Evolutionary conservation across 2,329 filamentous ascomycete species (phyloP).

Genomic region (Aspergillus sp.): DNA sequence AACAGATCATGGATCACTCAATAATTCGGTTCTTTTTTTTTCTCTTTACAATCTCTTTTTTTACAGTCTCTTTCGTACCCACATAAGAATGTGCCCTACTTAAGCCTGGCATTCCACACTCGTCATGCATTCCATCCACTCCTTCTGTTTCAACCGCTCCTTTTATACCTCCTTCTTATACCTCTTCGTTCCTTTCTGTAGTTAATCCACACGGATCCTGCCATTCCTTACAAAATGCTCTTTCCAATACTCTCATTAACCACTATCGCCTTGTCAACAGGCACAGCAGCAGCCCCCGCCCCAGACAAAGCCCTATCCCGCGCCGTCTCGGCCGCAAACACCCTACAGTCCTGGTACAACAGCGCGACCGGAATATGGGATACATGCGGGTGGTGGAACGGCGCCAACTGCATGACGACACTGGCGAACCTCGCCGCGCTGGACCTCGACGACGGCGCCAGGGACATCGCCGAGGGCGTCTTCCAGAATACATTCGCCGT

Average conservation of each 20-base stretch:
- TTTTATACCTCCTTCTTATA: too few species aligned
- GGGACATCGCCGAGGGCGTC: background rate
- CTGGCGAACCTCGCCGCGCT: conserved; percentile 55
- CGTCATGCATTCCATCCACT: too few species aligned
- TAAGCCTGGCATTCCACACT: too few species aligned
- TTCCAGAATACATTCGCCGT: background rate
- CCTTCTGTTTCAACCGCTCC: too few species aligned
- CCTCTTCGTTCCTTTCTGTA: too few species aligned
- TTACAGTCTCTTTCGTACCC: too few species aligned
- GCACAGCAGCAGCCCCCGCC: background rate
- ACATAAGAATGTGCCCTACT: too few species aligned
- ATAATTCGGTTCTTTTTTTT: too few species aligned
- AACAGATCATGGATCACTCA: too few species aligned
- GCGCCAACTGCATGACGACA: conserved; percentile 64
- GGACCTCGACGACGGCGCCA: conserved; percentile 10
- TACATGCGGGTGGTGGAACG: conserved; percentile 71
- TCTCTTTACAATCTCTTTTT: too few species aligned
- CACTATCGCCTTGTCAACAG: background rate
- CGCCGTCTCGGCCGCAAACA: conserved; percentile 1
- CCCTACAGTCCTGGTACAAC: conserved; percentile 65
- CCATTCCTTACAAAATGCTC: too few species aligned
- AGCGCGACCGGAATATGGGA: conserved; percentile 61
- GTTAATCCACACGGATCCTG: too few species aligned
- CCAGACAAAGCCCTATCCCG: background rate
- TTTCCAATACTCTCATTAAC: background rate